Percentiles rank a stretch among this genome's conserved stretches.
Conservation (phyloP, 768 basidiomycete species). For the Trametes punicea region DNA sequence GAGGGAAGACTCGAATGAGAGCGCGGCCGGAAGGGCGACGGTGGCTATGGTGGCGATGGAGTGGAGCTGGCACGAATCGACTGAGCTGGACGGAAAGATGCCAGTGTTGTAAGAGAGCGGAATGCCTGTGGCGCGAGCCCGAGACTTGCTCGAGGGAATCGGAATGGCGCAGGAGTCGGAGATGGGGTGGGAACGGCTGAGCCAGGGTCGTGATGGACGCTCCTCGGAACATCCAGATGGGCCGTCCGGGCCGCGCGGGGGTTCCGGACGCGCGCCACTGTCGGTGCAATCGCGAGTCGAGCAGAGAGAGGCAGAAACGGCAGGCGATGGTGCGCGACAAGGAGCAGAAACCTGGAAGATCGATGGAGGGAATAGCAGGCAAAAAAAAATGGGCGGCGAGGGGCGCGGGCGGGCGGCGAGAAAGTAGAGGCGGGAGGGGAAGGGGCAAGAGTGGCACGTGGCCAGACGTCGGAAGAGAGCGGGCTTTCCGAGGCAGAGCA, state of each 20-base stretch:
- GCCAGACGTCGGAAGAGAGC: constrained; percentile 10
- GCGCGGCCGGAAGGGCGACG: neutral
- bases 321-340: neutral
- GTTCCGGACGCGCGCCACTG: neutral
- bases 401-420: neutral
- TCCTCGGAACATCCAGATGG: constrained; percentile 10
- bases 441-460: constrained; percentile 1
- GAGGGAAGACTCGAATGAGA: neutral
- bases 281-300: neutral
- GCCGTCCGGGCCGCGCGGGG: constrained; percentile 9
- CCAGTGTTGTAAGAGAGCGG: neutral
- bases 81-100: neutral
- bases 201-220: constrained; percentile 8
- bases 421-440: neutral
- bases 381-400: neutral
- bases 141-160: neutral
- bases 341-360: neutral
- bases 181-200: too few species aligned
- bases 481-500: constrained; percentile 1
- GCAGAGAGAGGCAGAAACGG: neutral
- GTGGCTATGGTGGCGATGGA: neutral
- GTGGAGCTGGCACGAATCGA: neutral
- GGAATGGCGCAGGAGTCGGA: too few species aligned
- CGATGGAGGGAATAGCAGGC: neutral
- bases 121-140: neutral